Evolutionary conservation across 2,329 filamentous ascomycete species (phyloP), one percentile per base, ranked within the genome.

Genomic region (Aureobasidium sp.): DNA sequence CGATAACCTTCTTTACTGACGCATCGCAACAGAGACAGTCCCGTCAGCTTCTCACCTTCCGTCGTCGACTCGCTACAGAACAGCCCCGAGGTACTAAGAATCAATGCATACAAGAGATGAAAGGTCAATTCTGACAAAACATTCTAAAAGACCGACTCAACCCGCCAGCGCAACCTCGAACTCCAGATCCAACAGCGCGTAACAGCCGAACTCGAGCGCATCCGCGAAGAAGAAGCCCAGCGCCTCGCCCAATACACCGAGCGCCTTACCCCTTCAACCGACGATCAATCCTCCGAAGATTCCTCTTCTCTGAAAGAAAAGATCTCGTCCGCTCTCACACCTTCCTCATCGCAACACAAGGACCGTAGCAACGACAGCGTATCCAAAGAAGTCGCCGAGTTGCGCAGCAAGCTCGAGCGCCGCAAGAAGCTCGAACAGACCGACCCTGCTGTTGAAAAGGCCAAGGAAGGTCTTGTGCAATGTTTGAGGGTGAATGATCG

Each of bases 151-250:
- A 93, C 89, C 77, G 92, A 97, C 79, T 86, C 87, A 64, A 92
- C 91, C 67, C 91, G 93, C 73, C 83, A 88, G 70, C 90, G 90
- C 77, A 81, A 87, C 71, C 79, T 91, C 75, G 93, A 97, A 78
- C 85, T 94, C 66, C 88, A 93, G 70, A 87, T 96, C 75, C 92
- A 97, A 79, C 80, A 85, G 73, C 92, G 93, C 76, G 90, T 97
- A 64, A 85, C 88, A 70, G 82, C 86, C 70, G 92, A 97, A 78
- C 90, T 97, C 67, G 86, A 88, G 76, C 87, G 87, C 69, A 85
- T 96, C 66, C 87, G 87, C 73, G 82, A 85, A 66, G 80, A 87
- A 69, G 88, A 93, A 73, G 77, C 84, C 66, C 81, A 86, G 55
- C 84, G 86, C 63, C 86, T 96, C 66, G 80, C 82, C 67, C 79